A percentile compares a stretch with the other conserved stretches of the same genome.
Evolutionary conservation across 176 grass and related monocot genomes (phyloP).

Genomic region (Echinochloa phyllopogon): DNA sequence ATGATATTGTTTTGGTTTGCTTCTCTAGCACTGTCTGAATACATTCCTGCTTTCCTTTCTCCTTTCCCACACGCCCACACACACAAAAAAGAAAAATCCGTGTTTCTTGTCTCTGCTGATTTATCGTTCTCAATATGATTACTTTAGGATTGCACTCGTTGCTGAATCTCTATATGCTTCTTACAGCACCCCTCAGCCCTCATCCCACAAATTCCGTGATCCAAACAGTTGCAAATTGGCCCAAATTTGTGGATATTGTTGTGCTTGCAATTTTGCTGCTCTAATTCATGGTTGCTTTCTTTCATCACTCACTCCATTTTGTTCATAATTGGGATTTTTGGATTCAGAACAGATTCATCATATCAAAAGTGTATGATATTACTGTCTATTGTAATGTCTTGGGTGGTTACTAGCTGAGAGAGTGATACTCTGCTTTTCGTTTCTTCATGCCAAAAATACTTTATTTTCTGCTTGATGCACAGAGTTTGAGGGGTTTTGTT

Average conservation of each 20-base stretch:
- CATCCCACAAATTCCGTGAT: background rate
- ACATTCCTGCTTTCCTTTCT: background rate
- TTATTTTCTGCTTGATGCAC: background rate
- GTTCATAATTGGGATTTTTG: background rate
- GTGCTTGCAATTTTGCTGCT: conserved; percentile 13
- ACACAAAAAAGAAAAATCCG: background rate
- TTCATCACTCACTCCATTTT: background rate
- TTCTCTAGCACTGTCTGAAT: conserved; percentile 1
- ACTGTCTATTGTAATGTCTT: background rate
- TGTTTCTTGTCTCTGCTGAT: background rate
- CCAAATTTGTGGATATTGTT: background rate
- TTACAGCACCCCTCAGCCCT: background rate
- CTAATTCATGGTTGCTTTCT: background rate
- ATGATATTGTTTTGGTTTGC: conserved; percentile 13
- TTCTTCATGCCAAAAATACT: conserved; percentile 18
- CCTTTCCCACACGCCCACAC: too few species aligned
- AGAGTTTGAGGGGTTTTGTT: conserved; percentile 8
- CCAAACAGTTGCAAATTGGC: background rate
- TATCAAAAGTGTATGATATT: background rate
- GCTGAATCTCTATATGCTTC: background rate
- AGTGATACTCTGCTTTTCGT: background rate
- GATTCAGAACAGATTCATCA: background rate
- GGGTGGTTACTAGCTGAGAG: background rate
- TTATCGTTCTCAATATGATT: conserved; percentile 24
- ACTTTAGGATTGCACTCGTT: background rate